A percentile compares a stretch with the other conserved stretches of the same genome.
Conservation (phyloP, 306 rosid species). For the Abrus pulchellus region DNA sequence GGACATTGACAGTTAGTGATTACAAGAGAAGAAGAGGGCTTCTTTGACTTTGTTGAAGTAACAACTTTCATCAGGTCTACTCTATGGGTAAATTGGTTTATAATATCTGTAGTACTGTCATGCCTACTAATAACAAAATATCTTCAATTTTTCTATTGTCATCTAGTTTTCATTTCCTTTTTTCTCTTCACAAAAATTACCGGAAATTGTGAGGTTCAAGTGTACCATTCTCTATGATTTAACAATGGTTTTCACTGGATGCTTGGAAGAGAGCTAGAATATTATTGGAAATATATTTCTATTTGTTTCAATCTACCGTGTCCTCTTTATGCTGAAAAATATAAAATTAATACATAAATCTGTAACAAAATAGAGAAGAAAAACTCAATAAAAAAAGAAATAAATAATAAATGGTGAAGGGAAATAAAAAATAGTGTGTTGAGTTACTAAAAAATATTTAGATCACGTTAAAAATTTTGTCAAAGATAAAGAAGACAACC, state of each 20-base stretch:
- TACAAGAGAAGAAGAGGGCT: slow-evolving; percentile 94
- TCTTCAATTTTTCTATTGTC: slow-evolving; percentile 24
- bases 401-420: too few species aligned
- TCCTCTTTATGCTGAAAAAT: too few species aligned
- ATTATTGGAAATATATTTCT: neutral
- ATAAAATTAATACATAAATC: too few species aligned
- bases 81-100: slow-evolving; percentile 23
- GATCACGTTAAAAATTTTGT: too few species aligned
- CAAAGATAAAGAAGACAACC: too few species aligned
- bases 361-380: too few species aligned
- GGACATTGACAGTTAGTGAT: slow-evolving; percentile 82
- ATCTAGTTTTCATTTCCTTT: slow-evolving; percentile 19
- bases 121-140: neutral
- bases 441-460: too few species aligned
- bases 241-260: neutral
- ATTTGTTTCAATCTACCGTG: neutral
- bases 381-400: too few species aligned
- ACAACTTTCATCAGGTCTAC: slow-evolving; percentile 11
- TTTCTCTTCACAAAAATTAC: neutral
- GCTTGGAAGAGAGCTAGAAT: slow-evolving; percentile 30
- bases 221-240: neutral
- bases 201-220: neutral
- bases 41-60: slow-evolving; percentile 59
- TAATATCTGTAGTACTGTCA: slow-evolving; percentile 12
- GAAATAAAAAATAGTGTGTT: too few species aligned